Conservation (phyloP, 179 eudicot genomes). For the Heliamphora pulchella region DNA sequence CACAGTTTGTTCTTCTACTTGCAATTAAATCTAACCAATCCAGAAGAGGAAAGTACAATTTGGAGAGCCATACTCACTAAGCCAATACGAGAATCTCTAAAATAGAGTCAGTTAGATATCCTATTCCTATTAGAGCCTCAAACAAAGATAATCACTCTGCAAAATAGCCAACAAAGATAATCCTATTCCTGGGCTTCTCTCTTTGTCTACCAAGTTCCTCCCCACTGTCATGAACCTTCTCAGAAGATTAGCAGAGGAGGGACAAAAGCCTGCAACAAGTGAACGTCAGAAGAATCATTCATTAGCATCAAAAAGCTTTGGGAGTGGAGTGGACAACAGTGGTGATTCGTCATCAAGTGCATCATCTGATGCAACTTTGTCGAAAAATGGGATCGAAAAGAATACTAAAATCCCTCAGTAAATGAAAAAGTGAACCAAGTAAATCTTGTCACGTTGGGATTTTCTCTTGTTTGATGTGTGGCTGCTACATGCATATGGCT, state of each 20-base stretch:
- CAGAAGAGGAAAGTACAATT: too few relatives aligned
- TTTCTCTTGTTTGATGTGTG: background rate
- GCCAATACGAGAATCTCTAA: too few relatives aligned
- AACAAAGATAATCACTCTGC: too few relatives aligned
- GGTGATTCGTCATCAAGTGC: conserved; percentile 51
- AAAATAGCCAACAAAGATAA: too few relatives aligned
- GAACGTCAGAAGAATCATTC: conserved; percentile 52
- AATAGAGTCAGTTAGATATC: too few relatives aligned
- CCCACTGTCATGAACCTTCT: conserved; percentile 91
- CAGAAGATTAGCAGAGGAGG: conserved; percentile 79
- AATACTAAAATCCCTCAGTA: conserved; percentile 50
- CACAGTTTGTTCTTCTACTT: too few relatives aligned
- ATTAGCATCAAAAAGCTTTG: conserved; percentile 33
- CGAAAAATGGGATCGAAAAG: conserved; percentile 68
- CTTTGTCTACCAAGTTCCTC: conserved; percentile 77
- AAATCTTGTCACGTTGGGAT: background rate
- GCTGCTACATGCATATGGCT: too few relatives aligned
- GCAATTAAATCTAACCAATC: too few relatives aligned
- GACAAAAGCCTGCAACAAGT: conserved; percentile 44
- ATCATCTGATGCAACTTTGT: conserved; percentile 54
- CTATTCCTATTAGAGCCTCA: too few relatives aligned
- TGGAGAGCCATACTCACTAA: too few relatives aligned
- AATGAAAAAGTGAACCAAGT: conserved; percentile 39
- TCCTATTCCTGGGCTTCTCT: conserved; percentile 85
- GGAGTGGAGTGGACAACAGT: conserved; percentile 24